A percentile compares a stretch with the other conserved stretches of the same genome.
phyloP scores from a whole-genome alignment of 1,284 basidiomycete genomes.

The Lignosus rhinocerotis region DNA sequence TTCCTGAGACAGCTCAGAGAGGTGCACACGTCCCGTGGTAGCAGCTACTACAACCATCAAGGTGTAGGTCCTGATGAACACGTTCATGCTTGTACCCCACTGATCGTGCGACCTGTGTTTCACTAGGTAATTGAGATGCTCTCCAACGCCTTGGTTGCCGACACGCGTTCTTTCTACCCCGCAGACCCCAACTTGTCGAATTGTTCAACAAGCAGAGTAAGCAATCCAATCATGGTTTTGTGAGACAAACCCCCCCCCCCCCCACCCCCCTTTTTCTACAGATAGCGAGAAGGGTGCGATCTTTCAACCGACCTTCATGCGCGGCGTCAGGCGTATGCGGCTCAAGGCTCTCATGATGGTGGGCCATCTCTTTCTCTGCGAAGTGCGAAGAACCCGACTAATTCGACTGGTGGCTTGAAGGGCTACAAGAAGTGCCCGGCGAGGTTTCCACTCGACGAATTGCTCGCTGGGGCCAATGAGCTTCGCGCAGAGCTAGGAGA shows the following conservation, averaged over 20 bases:
- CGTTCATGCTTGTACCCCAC: neutral
- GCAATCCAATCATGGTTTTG: neutral
- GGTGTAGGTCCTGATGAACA: neutral
- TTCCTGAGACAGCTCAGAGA: neutral
- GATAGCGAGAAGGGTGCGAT: neutral
- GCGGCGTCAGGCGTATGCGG: neutral
- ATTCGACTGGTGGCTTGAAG: neutral
- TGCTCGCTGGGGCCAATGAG: neutral
- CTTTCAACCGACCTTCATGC: neutral
- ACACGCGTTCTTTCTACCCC: conserved; percentile 37
- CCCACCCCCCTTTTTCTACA: too few species aligned
- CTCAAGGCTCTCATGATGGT: neutral
- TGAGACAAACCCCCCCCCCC: too few species aligned
- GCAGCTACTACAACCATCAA: neutral
- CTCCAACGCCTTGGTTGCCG: conserved; percentile 36
- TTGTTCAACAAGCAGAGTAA: conserved; percentile 39
- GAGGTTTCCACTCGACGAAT: neutral
- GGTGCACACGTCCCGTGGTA: neutral
- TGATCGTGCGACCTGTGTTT: neutral
- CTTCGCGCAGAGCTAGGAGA: neutral
- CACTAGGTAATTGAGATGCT: conserved; percentile 30
- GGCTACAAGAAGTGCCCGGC: too few species aligned
- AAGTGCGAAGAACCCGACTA: neutral
- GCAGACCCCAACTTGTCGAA: conserved; percentile 22
- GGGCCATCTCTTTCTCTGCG: neutral